Base-by-base conservation (phyloP, 1,284 basidiomycete species). In the Porodaedalea pini region DNA sequence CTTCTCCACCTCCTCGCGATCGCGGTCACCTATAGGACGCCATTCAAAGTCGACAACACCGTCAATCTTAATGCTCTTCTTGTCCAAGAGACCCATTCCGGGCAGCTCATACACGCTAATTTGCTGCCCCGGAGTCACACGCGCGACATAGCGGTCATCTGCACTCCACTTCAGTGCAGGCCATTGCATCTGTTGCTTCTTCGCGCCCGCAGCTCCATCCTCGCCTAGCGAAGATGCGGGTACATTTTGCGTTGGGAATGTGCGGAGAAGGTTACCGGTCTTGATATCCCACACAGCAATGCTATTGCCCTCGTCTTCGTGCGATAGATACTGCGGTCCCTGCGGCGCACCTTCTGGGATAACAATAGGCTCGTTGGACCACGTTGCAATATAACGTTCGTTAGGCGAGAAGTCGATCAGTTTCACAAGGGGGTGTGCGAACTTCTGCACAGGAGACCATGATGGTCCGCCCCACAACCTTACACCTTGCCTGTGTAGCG, bases 1-100 rank as follows among this genome's bases (percentile, higher is more conserved):
- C 67, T 83, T 88, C 65, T 83, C 83, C 39, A 73, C 77, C 62
- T 90, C 88, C 60, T 92, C 89, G 58, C 77, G 82, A 66, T 95
- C 94, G 73, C 87, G 91, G 67, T 98, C 95, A 58, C 92, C 88
- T 62, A 90, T 82, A 32, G 97, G 97, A 68, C 93, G 94, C 97
- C 97, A 99, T 75, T 99, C 97, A 73, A 99, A 99, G 75, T 99
- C 97, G 64, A 95, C 82, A 36, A 99, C 96, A 23, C 96, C 97
- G 67, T 99, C 95, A 60, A 99, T 92, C 78, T 98, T 98, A 75
- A 99, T 78, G 66, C 90, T 93, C 79, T 98, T 99, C 78, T 98
- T 98, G 66, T 94, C 96, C 61, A 98, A 83, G 53, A 99, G 78
- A 66, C 88, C 86, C 94, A 99, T 98, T 60, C 83, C 81, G 11